These are phyloP conservation scores for Selaginella moellendorffii DNA, from an alignment of 75 land plant species.

Conservation along the genomic window DNA sequence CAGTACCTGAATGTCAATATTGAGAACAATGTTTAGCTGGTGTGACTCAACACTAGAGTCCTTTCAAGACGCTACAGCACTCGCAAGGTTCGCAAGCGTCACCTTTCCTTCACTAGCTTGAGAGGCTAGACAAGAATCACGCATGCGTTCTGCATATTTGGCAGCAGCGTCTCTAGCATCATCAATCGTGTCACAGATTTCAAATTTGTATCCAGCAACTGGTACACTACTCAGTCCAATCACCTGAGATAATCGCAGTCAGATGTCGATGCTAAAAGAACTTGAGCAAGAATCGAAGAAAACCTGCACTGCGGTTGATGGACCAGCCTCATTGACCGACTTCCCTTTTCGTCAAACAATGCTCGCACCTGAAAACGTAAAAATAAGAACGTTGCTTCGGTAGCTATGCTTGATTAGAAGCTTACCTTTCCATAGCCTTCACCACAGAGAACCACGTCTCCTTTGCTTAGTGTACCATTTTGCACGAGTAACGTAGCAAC, in stretches of 20 bases:
- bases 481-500: constrained; percentile 91
- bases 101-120: constrained; percentile 80
- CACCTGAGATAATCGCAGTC: constrained; percentile 61
- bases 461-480: constrained; percentile 91
- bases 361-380: constrained; percentile 59
- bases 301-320: constrained; percentile 94
- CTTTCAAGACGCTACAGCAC: constrained; percentile 58
- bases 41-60: constrained; percentile 65
- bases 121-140: constrained; percentile 45
- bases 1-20: constrained; percentile 99
- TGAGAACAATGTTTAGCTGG: constrained; percentile 75
- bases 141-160: constrained; percentile 33
- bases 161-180: constrained; percentile 75
- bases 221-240: constrained; percentile 84
- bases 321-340: constrained; percentile 74
- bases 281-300: too few relatives aligned
- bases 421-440: constrained; percentile 95
- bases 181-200: constrained; percentile 64
- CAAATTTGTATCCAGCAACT: constrained; percentile 92
- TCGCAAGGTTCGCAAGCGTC: constrained; percentile 76
- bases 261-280: too few relatives aligned
- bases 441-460: constrained; percentile 86
- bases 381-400: neutral
- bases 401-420: too few relatives aligned
- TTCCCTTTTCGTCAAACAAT: constrained; percentile 78